phyloP scores from a whole-genome alignment of 1,284 basidiomycete genomes.

The Melampsora americana region DNA sequence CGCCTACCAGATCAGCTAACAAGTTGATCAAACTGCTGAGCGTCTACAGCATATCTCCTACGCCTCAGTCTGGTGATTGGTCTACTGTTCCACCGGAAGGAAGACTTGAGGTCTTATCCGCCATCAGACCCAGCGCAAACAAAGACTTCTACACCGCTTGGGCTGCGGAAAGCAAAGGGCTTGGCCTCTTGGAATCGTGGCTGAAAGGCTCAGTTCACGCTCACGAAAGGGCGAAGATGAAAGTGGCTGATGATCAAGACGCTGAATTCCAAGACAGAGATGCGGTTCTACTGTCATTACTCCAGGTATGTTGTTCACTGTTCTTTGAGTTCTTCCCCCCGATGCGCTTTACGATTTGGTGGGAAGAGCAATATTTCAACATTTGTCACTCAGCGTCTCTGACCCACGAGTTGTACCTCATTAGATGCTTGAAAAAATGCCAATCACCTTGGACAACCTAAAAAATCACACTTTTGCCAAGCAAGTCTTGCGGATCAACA shows the following conservation, averaged over 20 bases:
- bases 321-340: neutral
- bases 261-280: conserved; percentile 13
- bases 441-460: conserved; percentile 35
- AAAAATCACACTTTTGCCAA: conserved; percentile 41
- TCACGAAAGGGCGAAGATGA: conserved; percentile 34
- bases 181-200: conserved; percentile 37
- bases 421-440: conserved; percentile 39
- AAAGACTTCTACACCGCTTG: conserved; percentile 40
- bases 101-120: conserved; percentile 32
- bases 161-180: conserved; percentile 30
- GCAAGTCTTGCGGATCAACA: conserved; percentile 42
- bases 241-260: conserved; percentile 10
- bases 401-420: neutral
- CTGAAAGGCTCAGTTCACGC: conserved; percentile 35
- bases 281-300: conserved; percentile 17
- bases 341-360: too few relatives aligned
- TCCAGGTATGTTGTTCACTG: conserved; percentile 31
- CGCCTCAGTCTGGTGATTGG: conserved; percentile 39
- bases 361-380: neutral
- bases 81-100: conserved; percentile 42
- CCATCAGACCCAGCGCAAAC: conserved; percentile 23
- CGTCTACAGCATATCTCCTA: conserved; percentile 30
- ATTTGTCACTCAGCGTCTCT: neutral
- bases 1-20: conserved; percentile 28
- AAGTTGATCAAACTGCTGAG: conserved; percentile 39